Evolutionary conservation across 495 filamentous ascomycete species (phyloP), one percentile per base, ranked within the genome.

Genomic region (Aspergillus sclerotiicarbonarius): DNA sequence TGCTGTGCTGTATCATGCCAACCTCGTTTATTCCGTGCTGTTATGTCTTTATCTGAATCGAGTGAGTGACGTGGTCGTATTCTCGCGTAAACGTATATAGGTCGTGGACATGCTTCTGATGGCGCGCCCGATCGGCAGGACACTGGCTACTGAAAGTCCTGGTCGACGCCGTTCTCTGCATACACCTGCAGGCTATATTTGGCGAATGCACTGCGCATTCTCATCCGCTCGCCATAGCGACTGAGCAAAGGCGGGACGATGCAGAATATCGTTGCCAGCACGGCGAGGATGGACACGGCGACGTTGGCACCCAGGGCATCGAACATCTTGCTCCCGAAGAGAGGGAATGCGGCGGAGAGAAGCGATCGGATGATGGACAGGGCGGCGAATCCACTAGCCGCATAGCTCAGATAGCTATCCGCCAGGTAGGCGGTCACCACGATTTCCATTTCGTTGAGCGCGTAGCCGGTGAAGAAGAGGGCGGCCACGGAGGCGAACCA

Each of bases 371-470:
- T 37, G n/a, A 82, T 67, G 0, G 62, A 53, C 45, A 78, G 45
- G 0, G 73, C 71, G 1, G 77, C 76, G 52, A 76, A 72, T 1
- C 69, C 78, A 10, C 71, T 76, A 0, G 75, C 67, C 0, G 76
- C 68, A 58, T 76, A 79, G 18, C 63, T 66, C 0, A 71, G 66
- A 47, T 82, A 83, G 3, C 68, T 60, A 58, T 81, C 78, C 1
- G 74, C 72, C 7, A 81, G 59, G 56, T 83, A 83, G 0, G 74
- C 76, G 0, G 62, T 62, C 5, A 25, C 25, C 37, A 41, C n/a
- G 8, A 82, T 66, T 2, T 70, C 67, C 25, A 62, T 67, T 10
- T 66, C 71, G 54, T 79, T 72, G 54, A 81, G 78, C 47, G 75
- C 76, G 12, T 68, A 53, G 1, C 75, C 74, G 54, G 75, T 80